phyloP scores from a whole-genome alignment of 345 rosid genomes.

The Triadica sebifera region DNA sequence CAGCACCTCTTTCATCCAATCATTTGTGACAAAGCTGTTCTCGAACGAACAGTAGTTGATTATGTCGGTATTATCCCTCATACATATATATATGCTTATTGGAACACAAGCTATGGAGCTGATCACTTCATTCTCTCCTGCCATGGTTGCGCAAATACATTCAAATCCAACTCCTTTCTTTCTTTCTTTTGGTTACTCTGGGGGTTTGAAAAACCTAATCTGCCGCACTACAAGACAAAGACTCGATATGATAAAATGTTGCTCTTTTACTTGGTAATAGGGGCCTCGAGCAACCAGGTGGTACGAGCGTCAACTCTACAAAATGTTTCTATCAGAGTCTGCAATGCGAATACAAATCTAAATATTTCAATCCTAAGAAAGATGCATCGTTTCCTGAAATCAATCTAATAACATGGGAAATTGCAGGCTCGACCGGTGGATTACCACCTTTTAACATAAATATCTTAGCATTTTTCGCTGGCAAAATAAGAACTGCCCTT shows the following conservation, averaged over 20 bases:
- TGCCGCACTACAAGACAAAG: too few relatives aligned
- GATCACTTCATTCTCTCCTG: slow-evolving; percentile 35
- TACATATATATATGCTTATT: slow-evolving; percentile 20
- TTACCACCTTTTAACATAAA: slow-evolving; percentile 29
- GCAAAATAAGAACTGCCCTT: slow-evolving; percentile 39
- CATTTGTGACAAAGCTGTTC: slow-evolving; percentile 22
- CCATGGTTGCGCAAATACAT: slow-evolving; percentile 23
- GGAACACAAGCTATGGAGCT: slow-evolving; percentile 29
- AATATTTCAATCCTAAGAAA: slow-evolving; percentile 42
- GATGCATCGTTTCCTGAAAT: slow-evolving; percentile 60
- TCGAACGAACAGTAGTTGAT: slow-evolving; percentile 18
- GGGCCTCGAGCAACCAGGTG: slow-evolving; percentile 29
- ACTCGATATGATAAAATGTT: not conserved
- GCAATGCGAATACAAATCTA: slow-evolving; percentile 60
- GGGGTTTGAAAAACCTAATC: too few relatives aligned
- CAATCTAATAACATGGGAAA: slow-evolving; percentile 40
- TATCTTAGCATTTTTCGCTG: slow-evolving; percentile 46
- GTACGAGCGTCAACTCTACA: slow-evolving; percentile 34
- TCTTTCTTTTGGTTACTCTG: not conserved
- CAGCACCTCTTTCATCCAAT: slow-evolving; percentile 17
- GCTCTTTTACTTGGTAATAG: not conserved
- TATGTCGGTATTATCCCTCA: slow-evolving; percentile 17
- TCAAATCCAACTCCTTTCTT: not conserved
- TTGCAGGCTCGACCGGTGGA: slow-evolving; percentile 15
- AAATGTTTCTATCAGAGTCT: slow-evolving; percentile 47